Conservation (phyloP, 371 early-diverging fungal genomes). For the Mortierella sp. region DNA sequence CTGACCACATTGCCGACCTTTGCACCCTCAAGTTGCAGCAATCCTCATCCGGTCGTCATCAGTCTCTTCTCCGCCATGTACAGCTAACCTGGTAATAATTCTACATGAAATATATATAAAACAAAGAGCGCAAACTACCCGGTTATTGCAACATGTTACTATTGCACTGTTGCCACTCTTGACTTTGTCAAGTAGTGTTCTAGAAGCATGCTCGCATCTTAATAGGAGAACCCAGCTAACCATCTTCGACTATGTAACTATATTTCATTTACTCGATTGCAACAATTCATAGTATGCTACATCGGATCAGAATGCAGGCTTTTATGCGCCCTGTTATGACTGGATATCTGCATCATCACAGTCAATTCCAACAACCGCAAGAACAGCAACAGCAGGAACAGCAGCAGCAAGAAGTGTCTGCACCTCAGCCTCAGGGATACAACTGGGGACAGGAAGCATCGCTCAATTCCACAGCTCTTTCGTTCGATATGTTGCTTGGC, state of each 20-base stretch:
- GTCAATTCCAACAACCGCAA: constrained; percentile 12
- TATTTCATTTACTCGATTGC: not conserved
- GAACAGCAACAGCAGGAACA: constrained; percentile 15
- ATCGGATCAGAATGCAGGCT: constrained; percentile 41
- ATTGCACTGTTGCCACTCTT: too few species aligned
- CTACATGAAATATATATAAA: not conserved
- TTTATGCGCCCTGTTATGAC: constrained; percentile 28
- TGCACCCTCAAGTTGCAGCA: constrained; percentile 38
- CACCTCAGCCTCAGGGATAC: constrained; percentile 20
- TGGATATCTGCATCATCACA: constrained; percentile 17
- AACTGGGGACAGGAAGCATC: constrained; percentile 34
- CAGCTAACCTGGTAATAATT: constrained; percentile 39
- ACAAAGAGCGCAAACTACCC: too few species aligned
- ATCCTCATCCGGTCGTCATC: constrained; percentile 32
- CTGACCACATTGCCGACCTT: constrained; percentile 28
- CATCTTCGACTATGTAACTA: not conserved
- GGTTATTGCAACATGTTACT: too few species aligned
- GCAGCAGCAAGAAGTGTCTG: constrained; percentile 20
- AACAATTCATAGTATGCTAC: constrained; percentile 36
- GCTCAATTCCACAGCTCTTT: constrained; percentile 19
- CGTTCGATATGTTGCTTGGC: constrained; percentile 37
- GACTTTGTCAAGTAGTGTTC: too few species aligned
- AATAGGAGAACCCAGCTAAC: not conserved
- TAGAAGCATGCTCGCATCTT: not conserved
- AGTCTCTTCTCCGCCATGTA: constrained; percentile 31